These are phyloP conservation scores for Metrosideros polymorpha DNA, from an alignment of 441 rosid species.

Conservation along the genomic window DNA sequence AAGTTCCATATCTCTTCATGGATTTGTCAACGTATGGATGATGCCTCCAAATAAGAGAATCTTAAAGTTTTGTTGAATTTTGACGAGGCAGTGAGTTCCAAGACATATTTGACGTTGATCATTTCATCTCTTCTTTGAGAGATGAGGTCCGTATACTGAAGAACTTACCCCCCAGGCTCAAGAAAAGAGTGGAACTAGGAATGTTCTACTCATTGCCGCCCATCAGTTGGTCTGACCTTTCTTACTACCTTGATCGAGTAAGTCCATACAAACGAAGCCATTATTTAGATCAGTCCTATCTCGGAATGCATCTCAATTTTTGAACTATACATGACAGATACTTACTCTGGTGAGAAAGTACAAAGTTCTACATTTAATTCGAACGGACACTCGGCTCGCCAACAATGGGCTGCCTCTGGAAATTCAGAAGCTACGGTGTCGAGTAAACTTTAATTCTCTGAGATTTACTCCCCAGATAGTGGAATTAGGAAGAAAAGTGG, in stretches of 20 bases:
- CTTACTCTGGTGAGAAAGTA: conserved; percentile 52
- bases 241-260: conserved; percentile 62
- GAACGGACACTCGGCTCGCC: conserved; percentile 62
- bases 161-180: conserved; percentile 57
- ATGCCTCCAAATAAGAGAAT: not conserved
- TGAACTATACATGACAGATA: conserved; percentile 28
- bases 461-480: conserved; percentile 55
- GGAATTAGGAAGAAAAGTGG: conserved; percentile 55
- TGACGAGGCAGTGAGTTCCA: conserved; percentile 41
- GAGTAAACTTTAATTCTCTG: conserved; percentile 52
- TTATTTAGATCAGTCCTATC: not conserved
- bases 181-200: conserved; percentile 50
- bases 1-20: not conserved
- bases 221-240: conserved; percentile 63
- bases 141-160: conserved; percentile 64
- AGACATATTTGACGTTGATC: conserved; percentile 66
- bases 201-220: conserved; percentile 45
- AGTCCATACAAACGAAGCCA: not conserved
- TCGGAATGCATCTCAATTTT: conserved; percentile 1
- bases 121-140: conserved; percentile 61
- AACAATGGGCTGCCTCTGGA: conserved; percentile 54
- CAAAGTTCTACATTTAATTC: conserved; percentile 54
- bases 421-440: conserved; percentile 63
- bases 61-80: not conserved
- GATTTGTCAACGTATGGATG: not conserved